Percentiles rank a stretch among this genome's conserved stretches.
These are phyloP conservation scores for Paecilomyces sp. DNA, from an alignment of 2,329 filamentous ascomycete genomes.

Conservation along the genomic window DNA sequence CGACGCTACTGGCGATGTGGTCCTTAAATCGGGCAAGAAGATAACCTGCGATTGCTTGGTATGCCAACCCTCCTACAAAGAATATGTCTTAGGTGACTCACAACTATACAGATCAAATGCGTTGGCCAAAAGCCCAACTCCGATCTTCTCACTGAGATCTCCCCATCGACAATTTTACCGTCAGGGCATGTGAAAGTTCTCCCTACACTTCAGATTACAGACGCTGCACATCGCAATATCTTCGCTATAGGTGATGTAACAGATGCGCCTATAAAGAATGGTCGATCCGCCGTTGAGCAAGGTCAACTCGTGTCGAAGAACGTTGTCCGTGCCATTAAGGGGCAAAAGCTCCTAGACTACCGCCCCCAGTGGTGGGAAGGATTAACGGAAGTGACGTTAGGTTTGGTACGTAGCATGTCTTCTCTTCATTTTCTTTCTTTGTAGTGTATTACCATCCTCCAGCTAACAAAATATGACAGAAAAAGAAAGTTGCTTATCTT, in stretches of 20 bases:
- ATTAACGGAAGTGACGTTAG: conserved; percentile 49
- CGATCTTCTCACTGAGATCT: conserved; percentile 38
- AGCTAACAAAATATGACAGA: conserved; percentile 22
- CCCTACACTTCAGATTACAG: conserved; percentile 50
- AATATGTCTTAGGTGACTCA: neutral
- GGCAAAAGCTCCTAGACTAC: conserved; percentile 36
- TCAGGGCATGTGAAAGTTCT: conserved; percentile 49
- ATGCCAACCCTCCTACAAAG: neutral
- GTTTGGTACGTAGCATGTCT: conserved; percentile 35
- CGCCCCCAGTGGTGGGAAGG: conserved; percentile 41
- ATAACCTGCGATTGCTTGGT: conserved; percentile 48
- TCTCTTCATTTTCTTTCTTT: neutral
- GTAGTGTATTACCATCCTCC: conserved; percentile 10
- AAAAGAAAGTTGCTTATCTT: conserved; percentile 39
- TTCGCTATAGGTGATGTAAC: conserved; percentile 61
- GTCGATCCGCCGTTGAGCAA: conserved; percentile 49
- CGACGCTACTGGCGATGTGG: conserved; percentile 31
- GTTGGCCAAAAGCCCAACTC: conserved; percentile 55
- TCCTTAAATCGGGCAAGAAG: conserved; percentile 38
- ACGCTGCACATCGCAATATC: conserved; percentile 43
- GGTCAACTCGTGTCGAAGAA: conserved; percentile 49
- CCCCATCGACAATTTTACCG: conserved; percentile 38
- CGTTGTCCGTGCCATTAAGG: conserved; percentile 42
- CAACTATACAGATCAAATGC: conserved; percentile 46
- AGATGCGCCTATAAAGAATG: conserved; percentile 47